A percentile compares a stretch with the other conserved stretches of the same genome.
phyloP scores from a whole-genome alignment of 495 filamentous ascomycete species.

The Tuber aestivum region DNA sequence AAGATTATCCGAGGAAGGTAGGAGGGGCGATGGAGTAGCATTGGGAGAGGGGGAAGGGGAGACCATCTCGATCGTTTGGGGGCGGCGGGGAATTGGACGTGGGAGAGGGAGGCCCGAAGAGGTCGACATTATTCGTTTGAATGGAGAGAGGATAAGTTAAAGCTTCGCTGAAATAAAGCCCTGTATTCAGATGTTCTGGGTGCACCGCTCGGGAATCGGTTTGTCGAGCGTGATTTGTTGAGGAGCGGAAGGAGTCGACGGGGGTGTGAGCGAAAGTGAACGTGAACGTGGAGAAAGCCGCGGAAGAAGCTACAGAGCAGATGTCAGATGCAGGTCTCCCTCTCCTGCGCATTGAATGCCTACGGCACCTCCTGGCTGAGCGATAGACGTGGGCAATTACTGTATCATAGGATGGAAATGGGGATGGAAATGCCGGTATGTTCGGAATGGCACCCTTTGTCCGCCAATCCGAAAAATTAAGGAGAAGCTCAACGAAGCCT shows the following conservation, averaged over 20 bases:
- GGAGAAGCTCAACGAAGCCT: neutral
- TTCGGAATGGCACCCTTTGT: neutral
- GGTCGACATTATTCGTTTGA: conserved; percentile 17
- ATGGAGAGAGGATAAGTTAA: neutral
- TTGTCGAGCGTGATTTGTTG: neutral
- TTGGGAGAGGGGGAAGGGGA: conserved; percentile 51
- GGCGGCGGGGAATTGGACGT: conserved; percentile 67
- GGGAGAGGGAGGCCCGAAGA: conserved; percentile 54
- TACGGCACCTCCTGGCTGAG: neutral
- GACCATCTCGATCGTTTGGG: conserved; percentile 59
- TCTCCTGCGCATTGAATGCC: neutral
- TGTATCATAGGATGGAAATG: neutral
- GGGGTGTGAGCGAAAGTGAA: neutral
- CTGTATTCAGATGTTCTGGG: neutral
- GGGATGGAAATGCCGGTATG: neutral
- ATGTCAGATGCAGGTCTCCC: neutral
- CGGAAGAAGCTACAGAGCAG: neutral
- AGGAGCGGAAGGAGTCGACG: neutral
- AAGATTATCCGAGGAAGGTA: conserved; percentile 5
- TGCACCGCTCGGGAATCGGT: neutral
- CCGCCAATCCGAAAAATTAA: neutral
- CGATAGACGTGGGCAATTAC: neutral
- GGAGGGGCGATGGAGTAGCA: conserved; percentile 49
- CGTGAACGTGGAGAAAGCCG: conserved; percentile 1
- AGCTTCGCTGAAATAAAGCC: neutral